A percentile compares a stretch with the other conserved stretches of the same genome.
Evolutionary conservation across 2,329 filamentous ascomycete species (phyloP).

Genomic region (Pseudopyricularia javanii): DNA sequence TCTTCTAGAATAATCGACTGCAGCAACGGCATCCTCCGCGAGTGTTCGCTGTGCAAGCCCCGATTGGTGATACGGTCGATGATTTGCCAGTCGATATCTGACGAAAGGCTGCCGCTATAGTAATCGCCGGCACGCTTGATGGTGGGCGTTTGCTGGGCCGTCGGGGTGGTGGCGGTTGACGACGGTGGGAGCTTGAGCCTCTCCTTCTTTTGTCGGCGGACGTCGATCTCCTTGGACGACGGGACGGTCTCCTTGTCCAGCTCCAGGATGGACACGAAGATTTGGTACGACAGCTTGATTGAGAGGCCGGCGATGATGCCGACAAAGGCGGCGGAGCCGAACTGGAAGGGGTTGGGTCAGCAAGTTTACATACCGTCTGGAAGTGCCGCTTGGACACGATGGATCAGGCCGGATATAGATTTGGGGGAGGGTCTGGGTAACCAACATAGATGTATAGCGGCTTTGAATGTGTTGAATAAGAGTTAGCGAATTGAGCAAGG

Average conservation of each 20-base stretch:
- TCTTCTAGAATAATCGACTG: conserved; percentile 4
- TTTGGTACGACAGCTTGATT: conserved; percentile 42
- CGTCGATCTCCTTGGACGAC: background rate
- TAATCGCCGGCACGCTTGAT: conserved; percentile 1
- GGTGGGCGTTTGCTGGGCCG: background rate
- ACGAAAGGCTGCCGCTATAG: background rate
- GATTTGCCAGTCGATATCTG: conserved; percentile 4
- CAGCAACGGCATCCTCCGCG: conserved; percentile 2
- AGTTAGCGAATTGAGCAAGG: conserved; percentile 4
- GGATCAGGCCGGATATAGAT: background rate
- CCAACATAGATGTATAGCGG: conserved; percentile 31
- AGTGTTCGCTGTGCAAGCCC: conserved; percentile 2
- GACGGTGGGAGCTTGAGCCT: background rate
- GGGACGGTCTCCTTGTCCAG: conserved; percentile 13
- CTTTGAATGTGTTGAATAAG: conserved; percentile 11
- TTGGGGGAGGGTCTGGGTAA: background rate
- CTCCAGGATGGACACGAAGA: conserved; percentile 38
- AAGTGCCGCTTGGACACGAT: conserved; percentile 8
- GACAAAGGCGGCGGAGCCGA: conserved; percentile 54
- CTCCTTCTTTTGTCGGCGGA: background rate
- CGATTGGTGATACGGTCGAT: conserved; percentile 2
- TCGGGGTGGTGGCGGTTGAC: background rate
- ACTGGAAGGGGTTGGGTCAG: conserved; percentile 15
- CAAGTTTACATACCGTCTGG: conserved; percentile 19
- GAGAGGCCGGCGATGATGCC: conserved; percentile 51